Conservation (phyloP, 768 basidiomycete species). For the Nidularia sp. region DNA sequence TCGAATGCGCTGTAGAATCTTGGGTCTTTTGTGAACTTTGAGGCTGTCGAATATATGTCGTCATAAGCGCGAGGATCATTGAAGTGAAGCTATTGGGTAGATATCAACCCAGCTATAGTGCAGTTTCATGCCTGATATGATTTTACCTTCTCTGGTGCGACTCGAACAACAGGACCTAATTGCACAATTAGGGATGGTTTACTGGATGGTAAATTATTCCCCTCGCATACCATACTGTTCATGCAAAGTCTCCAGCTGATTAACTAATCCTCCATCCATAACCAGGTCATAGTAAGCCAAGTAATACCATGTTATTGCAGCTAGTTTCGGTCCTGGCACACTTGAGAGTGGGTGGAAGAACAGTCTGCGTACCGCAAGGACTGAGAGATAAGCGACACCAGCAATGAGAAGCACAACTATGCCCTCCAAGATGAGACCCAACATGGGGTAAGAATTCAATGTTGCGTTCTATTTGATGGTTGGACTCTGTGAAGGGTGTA, state of each 20-base stretch:
- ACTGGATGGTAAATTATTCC: no score
- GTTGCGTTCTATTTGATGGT: no score
- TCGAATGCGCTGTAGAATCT: constrained; percentile 19
- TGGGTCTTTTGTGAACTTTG: constrained; percentile 21
- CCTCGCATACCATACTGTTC: constrained; percentile 11
- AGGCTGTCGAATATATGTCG: constrained; percentile 22
- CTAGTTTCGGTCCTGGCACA: constrained; percentile 24
- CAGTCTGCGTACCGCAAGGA: background rate
- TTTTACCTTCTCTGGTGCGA: constrained; percentile 30
- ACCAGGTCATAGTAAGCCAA: constrained; percentile 21
- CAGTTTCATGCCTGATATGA: no score
- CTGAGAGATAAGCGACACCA: no score
- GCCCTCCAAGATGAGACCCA: no score
- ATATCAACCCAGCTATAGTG: background rate
- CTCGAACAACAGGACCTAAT: constrained; percentile 19
- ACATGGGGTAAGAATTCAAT: no score
- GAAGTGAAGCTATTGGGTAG: constrained; percentile 29
- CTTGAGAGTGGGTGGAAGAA: constrained; percentile 21
- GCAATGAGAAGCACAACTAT: no score
- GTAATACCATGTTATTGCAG: constrained; percentile 19
- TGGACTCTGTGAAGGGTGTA: no score
- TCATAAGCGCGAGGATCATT: constrained; percentile 22
- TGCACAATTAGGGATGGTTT: no score
- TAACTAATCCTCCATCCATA: constrained; percentile 16
- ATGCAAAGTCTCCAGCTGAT: constrained; percentile 21